Base-by-base conservation (phyloP, 2,329 filamentous ascomycete genomes). In the Cladophialophora immunda region DNA sequence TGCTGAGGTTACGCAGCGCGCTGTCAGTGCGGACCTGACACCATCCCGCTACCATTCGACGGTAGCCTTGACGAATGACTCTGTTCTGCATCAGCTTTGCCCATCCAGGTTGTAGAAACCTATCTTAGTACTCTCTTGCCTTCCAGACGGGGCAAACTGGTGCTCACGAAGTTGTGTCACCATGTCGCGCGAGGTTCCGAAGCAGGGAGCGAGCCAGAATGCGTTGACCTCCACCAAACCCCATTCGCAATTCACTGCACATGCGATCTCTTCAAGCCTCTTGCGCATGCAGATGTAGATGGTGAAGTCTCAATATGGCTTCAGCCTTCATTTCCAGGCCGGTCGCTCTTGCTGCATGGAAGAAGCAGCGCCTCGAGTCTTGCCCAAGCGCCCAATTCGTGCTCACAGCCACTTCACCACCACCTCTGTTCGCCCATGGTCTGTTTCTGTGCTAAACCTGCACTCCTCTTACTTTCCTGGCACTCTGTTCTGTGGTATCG, bases 11-110 rank as follows among this genome's bases (percentile, higher is more conserved):
- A 34, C 52, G 27, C 60, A 56, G 34, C 22, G 7, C 22, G 52
- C 50, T 34, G 50, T 56, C 52, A 4, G 38, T 19, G 32, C 13
- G 1, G 29, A 56, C 38, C 60, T 56, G 60, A 56, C 60, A 55
- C 30, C 60, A 62, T 45, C 52, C 60, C 52, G n/a, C 25, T 22
- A 17, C 22, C 32, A n/a, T 47, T 29, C 15, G 29, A 9, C 17
- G 32, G 8, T 9, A 61, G 17, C 9, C 41, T 25, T 61, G 32
- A 15, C 2, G 47, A 61, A 19, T 41, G 45, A 19, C 45, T 41
- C 22, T 9, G 11, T 25, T 61, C 32, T 8, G 19, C 22, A 19
- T 4, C 50, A n/a, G 45, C 9, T 13, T 15, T 22, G 15, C 29
- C 45, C 45, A 27, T 11, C n/a, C 47, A 25, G 22, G 25, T 50